Percentiles rank a stretch among this genome's conserved stretches.
Evolutionary conservation across 805 yeast species (phyloP).

Genomic region (Yarrowia sp.): DNA sequence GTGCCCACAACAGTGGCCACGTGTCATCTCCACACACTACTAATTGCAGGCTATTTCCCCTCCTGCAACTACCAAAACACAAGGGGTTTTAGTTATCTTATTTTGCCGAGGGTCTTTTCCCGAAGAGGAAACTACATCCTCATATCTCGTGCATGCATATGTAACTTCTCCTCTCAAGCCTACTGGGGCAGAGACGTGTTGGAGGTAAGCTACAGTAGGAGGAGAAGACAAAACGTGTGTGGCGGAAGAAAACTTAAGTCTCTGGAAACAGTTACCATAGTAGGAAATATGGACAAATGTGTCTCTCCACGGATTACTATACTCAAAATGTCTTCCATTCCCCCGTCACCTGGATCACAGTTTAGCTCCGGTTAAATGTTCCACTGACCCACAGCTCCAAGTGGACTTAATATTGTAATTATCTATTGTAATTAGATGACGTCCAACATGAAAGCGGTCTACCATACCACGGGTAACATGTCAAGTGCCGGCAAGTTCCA

Average conservation of each 20-base stretch:
- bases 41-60: background rate
- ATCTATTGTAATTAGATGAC: background rate
- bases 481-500: no score
- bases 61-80: background rate
- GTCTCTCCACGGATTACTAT: background rate
- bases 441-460: no score
- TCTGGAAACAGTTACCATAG: background rate
- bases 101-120: background rate
- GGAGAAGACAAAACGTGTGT: background rate
- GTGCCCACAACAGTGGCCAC: background rate
- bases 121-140: slow-evolving; percentile 16
- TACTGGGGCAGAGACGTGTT: background rate
- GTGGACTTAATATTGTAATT: no score
- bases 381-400: no score
- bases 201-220: no score
- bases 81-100: background rate
- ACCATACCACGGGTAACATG: no score
- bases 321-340: background rate
- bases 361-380: background rate
- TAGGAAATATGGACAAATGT: background rate
- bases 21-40: background rate
- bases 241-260: background rate
- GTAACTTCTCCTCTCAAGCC: background rate
- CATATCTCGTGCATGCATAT: slow-evolving; percentile 14
- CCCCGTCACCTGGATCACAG: background rate